Conservation (phyloP, 306 rosid species). For the Pyrus pyrifolia region DNA sequence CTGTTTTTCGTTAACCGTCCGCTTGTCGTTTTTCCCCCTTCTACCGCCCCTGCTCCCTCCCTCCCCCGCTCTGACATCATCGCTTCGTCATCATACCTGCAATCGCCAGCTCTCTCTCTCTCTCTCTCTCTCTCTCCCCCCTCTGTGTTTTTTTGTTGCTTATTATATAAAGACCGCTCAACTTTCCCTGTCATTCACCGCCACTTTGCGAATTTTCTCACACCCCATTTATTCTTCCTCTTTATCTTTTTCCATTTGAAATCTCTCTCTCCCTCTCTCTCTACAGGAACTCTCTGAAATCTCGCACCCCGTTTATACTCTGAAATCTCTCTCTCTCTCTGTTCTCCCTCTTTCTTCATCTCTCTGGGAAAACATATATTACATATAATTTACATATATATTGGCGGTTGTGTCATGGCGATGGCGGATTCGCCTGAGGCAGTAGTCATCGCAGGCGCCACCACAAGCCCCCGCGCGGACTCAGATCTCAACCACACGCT, state of each 20-base stretch:
- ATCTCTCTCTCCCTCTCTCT: conserved; percentile 4
- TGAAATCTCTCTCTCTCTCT: background rate
- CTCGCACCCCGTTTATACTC: background rate
- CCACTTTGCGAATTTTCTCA: conserved; percentile 1
- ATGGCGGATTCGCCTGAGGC: conserved; percentile 35
- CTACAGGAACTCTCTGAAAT: background rate
- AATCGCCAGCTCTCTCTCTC: background rate
- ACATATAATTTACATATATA: background rate
- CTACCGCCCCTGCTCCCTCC: background rate
- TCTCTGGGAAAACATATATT: background rate
- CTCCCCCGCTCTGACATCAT: background rate
- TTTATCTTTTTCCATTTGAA: background rate
- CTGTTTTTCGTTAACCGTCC: background rate
- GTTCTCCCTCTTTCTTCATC: background rate
- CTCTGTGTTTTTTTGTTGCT: background rate
- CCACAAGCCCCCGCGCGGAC: conserved; percentile 12
- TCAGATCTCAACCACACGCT: conserved; percentile 38
- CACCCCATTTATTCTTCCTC: background rate
- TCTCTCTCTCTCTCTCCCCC: background rate
- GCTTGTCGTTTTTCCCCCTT: background rate
- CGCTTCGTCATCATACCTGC: background rate
- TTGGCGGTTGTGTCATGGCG: conserved; percentile 37
- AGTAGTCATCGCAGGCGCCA: conserved; percentile 6
- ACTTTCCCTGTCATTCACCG: background rate
- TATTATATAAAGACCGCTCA: background rate